These are phyloP conservation scores for Tremella yokohamensis DNA, from an alignment of 768 basidiomycete species.

Conservation along the genomic window DNA sequence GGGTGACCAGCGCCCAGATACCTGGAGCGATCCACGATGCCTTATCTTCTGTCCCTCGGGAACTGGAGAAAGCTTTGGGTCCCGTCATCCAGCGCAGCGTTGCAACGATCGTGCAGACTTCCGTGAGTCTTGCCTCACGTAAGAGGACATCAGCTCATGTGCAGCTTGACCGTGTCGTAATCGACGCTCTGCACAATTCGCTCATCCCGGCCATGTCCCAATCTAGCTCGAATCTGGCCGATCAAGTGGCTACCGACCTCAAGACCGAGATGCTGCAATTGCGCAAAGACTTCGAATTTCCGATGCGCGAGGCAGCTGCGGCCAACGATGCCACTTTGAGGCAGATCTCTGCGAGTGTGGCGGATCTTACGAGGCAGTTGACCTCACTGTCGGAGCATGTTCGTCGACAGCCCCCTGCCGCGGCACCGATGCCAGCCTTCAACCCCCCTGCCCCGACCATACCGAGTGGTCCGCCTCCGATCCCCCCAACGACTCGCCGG, in stretches of 20 bases:
- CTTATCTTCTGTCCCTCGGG: conserved; percentile 22
- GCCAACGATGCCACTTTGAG: conserved; percentile 16
- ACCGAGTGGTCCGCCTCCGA: conserved; percentile 4
- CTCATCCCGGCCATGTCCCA: conserved; percentile 32
- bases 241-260: conserved; percentile 34
- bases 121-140: conserved; percentile 12
- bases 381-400: conserved; percentile 34
- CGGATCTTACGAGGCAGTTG: conserved; percentile 30
- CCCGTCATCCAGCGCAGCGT: conserved; percentile 26
- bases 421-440: conserved; percentile 8
- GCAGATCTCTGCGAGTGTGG: conserved; percentile 28
- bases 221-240: conserved; percentile 17
- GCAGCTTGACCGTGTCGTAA: conserved; percentile 28
- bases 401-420: conserved; percentile 7
- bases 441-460: conserved; percentile 2
- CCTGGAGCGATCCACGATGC: conserved; percentile 21
- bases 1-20: conserved; percentile 18
- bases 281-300: conserved; percentile 33
- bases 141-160: not conserved
- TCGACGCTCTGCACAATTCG: conserved; percentile 23
- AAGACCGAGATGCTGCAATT: conserved; percentile 46
- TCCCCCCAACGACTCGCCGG: not conserved
- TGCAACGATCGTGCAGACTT: conserved; percentile 13
- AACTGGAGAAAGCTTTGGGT: conserved; percentile 28
- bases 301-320: conserved; percentile 1